Evolutionary conservation across 1,139 yeast species (phyloP).

Genomic region (Casaregolazyma lundiana): DNA sequence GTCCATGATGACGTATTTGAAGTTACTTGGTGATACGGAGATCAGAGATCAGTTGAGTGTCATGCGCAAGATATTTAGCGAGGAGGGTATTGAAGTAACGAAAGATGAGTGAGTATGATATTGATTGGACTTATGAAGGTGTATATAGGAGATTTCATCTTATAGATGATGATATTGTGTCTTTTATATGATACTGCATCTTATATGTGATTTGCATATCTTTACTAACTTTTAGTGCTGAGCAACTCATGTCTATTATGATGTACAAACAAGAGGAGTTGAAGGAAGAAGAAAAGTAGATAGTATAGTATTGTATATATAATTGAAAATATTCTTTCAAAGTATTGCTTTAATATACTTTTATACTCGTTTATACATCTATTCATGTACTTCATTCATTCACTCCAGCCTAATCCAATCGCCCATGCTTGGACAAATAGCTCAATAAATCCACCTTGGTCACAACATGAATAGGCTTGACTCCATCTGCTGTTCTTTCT

Average conservation of each 20-base stretch:
- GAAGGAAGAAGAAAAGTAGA: conserved; percentile 1
- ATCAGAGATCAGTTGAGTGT: conserved; percentile 20
- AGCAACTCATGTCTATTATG: conserved; percentile 13
- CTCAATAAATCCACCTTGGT: conserved; percentile 83
- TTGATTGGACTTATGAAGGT: not conserved
- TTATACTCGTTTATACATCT: conserved; percentile 6
- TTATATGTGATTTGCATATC: too few species aligned
- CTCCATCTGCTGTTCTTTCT: conserved; percentile 40
- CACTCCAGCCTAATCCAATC: not conserved
- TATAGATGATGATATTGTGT: too few species aligned
- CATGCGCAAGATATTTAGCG: conserved; percentile 18
- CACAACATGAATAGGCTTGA: conserved; percentile 77
- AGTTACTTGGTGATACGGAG: conserved; percentile 23
- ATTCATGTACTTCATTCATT: not conserved
- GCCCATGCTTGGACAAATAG: conserved; percentile 43
- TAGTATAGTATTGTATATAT: not conserved
- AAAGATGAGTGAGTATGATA: conserved; percentile 20
- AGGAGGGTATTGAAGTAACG: conserved; percentile 18
- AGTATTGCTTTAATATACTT: conserved; percentile 4
- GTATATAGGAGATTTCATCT: too few species aligned
- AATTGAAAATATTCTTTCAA: not conserved
- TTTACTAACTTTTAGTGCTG: conserved; percentile 10
- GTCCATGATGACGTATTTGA: conserved; percentile 24
- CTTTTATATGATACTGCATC: too few species aligned
- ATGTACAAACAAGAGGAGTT: conserved; percentile 8